A percentile compares a stretch with the other conserved stretches of the same genome.
Evolutionary conservation across 2,329 filamentous ascomycete genomes (phyloP).

Genomic region (Botrytis fragariae): DNA sequence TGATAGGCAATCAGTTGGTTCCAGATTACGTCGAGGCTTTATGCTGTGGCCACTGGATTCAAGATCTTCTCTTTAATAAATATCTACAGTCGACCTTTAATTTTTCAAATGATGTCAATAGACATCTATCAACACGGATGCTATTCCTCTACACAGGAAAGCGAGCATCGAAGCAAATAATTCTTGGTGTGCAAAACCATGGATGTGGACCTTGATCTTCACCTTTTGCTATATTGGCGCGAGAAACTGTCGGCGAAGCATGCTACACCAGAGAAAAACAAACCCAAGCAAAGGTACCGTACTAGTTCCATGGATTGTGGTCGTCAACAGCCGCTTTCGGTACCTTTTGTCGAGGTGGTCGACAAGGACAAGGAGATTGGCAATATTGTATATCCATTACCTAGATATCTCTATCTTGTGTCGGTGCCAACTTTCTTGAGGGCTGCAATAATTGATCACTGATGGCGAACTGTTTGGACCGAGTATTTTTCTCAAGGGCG

Average conservation of each 20-base stretch:
- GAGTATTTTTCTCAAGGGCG: too few relatives aligned
- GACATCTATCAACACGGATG: background rate
- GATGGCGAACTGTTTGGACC: too few relatives aligned
- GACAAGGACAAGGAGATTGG: too few relatives aligned
- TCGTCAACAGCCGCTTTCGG: background rate
- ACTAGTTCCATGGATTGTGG: background rate
- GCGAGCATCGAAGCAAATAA: background rate
- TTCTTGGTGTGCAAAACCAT: background rate
- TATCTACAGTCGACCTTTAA: background rate
- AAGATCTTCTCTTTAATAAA: background rate
- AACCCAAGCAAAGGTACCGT: background rate
- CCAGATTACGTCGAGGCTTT: background rate
- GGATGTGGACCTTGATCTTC: background rate
- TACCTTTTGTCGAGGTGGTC: too few relatives aligned
- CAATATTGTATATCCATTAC: too few relatives aligned
- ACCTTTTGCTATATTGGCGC: background rate
- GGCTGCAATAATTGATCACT: too few relatives aligned
- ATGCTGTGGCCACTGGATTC: background rate
- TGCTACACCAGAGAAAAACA: background rate
- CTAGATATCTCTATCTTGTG: too few relatives aligned
- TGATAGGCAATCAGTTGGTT: background rate
- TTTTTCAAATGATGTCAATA: background rate
- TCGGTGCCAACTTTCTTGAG: too few relatives aligned
- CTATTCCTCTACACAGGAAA: background rate
- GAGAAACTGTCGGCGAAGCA: background rate